Base-by-base conservation (phyloP, 139 green algal genomes). In the Picochlorum sp. region DNA sequence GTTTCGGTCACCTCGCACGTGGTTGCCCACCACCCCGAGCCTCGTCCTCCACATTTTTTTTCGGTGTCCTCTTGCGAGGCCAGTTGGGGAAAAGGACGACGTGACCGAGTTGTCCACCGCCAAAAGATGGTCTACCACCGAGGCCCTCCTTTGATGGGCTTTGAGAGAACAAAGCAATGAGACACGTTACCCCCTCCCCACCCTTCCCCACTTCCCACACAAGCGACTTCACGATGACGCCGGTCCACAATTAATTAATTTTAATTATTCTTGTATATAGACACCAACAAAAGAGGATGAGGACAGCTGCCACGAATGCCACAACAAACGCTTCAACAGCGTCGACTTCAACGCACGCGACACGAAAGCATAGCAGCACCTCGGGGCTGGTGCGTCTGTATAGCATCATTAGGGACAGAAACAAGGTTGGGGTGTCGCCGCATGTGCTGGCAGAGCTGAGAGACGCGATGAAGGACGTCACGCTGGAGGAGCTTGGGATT, bases 331-430 rank as follows among this genome's bases (percentile, higher is more conserved):
- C 28, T 30, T 30, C 28, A 30, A 7, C 28, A n/a, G 18, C 4
- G 72, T 79, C 6, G 61, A 52, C 7, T 52, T 78, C 0, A 52
- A 57, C 4, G 72, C 75, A 62, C 69, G 75, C 32, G 72, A 69
- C 30, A 9, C 76, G n/a, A 13, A 56, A 23, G 18, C 10, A 21
- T 21, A 56, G 7, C 26, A 30, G 28, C 9, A 56, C n/a, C 4
- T 20, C 49, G 13, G 13, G 7, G 13, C 49, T 56, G 49, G 49
- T 11, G 11, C 49, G 18, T 18, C 34, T 58, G 23, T 58, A 49
- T 26, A 58, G 23, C 10, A 49, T 58, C 50, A 58, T 26, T 49
- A 58, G 23, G 9, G 9, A 58, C 9, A 58, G 9, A 14, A 58
- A 10, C 0, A 58, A 30, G 4, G 28, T 30, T 30, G 28, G 28